These are phyloP conservation scores for Citrus trifoliata DNA, from an alignment of 345 rosid species.

Conservation along the genomic window DNA sequence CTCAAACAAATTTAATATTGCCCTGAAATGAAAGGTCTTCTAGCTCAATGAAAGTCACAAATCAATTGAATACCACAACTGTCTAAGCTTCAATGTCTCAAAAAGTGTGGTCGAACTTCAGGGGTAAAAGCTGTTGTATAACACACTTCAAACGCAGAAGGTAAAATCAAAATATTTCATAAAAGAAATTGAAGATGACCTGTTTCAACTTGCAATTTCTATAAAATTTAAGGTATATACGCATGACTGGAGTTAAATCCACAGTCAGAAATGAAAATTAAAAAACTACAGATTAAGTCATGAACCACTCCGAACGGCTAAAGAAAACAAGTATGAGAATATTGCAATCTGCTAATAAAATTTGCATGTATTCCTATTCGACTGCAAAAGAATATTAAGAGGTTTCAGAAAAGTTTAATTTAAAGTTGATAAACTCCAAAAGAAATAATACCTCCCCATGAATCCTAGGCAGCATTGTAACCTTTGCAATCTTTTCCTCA, in stretches of 20 bases:
- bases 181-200: not conserved
- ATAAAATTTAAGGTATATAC: not conserved
- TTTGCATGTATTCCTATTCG: not conserved
- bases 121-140: not conserved
- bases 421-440: not conserved
- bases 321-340: not conserved
- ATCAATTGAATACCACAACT: not conserved
- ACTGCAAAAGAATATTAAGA: not conserved
- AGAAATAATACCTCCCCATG: slow-evolving; percentile 49
- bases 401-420: not conserved
- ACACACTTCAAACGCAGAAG: not conserved
- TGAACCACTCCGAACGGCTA: not conserved
- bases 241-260: not conserved
- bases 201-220: not conserved
- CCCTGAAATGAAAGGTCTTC: slow-evolving; percentile 37
- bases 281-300: not conserved
- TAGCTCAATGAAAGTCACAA: slow-evolving; percentile 21
- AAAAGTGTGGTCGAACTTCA: not conserved
- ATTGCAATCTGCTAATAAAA: not conserved
- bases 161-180: not conserved
- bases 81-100: not conserved
- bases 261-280: not conserved
- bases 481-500: slow-evolving; percentile 66
- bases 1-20: slow-evolving; percentile 30
- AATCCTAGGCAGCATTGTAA: slow-evolving; percentile 47